Evolutionary conservation across 257 asterid genomes (phyloP), one percentile per base, ranked within the genome.

Genomic region (Penstemon barbatus): DNA sequence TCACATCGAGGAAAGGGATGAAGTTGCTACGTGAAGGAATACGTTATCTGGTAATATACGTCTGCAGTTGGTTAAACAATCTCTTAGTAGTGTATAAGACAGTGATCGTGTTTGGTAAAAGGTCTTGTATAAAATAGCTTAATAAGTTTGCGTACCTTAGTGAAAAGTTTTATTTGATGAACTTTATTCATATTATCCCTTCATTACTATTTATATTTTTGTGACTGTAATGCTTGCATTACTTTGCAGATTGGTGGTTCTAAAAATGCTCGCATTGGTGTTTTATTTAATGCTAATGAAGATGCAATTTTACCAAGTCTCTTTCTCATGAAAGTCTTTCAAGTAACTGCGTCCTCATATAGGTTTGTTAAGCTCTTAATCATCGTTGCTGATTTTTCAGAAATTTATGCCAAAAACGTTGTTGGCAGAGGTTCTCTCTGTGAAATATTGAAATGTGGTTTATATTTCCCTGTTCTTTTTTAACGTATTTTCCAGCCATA

Each of bases 21-120:
- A 89, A 86, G 82, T 81, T 94, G 84, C 83, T 94, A 62, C 96
- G 70, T 65, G 99, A 87, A 82, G 99, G 97, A 77, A 76, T 94
- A 68, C 95, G 74, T 60, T 94, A 89, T 77, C 89, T 94, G 96
- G 99, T 94, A 86, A 57, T 57, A 67, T 72, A 77, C 59, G 25
- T 65, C 61, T 72, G 70, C 52, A 59, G 45, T 50, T 70, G 61
- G 42, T 59, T 58, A 60, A 9, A 57, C 40, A 25, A 25, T 25
- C 2, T 25, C 2, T 25, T 25, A 1, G 0, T 1, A 25, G 2
- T 25, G 33, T 25, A 25, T 25, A 25, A 25, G 33, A 25, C 2
- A 25, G 33, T 25, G 33, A 25, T 25, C 33, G 33, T 25, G 33
- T 25, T 1, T 25, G 33, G 33, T 25, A 25, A 25, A 25, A 25